Base-by-base conservation (phyloP, 139 green algal species). In the Micromonas commoda region DNA sequence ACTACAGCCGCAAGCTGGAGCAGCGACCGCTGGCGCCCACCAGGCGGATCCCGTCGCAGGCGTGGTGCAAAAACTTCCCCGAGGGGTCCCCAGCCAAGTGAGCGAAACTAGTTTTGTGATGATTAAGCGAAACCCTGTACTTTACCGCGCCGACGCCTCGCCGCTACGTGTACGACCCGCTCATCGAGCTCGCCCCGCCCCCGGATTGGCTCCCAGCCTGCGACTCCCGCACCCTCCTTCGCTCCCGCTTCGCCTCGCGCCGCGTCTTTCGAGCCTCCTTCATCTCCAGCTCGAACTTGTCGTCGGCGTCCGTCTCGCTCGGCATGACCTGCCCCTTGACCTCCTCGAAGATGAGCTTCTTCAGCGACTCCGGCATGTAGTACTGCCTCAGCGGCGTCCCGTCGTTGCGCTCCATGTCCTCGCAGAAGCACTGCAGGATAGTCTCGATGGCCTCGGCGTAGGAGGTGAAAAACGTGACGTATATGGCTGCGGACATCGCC, bases 371-470 rank as follows among this genome's bases (percentile, higher is more conserved):
- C 13, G 63, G 63, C 63, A 69, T 69, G 63, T 69, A 69, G 16
- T 69, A 69, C 63, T 9, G 63, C 63, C 63, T 9, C 16, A 9
- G 6, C 63, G 21, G 16, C 13, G 9, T 69, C 13, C 63, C 63
- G 63, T 69, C 63, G 63, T 69, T 69, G 63, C 63, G 63, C 63
- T 69, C 63, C 26, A 6, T 37, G 63, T 69, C 63, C 63, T 69
- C 63, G 26, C 26, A 32, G 63, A 69, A 69, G 63, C 63, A 69
- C 63, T 69, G 63, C 63, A 69, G 9, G 63, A 69, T 9, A 5
- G 63, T 69, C 63, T 69, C 63, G 9, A 69, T 69, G 9, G 63
- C 63, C 26, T 32, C 28, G 63, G 26, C 16, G 63, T 29, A 69
- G 13, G 28, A 9, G 63, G 16, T 13, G 28, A 69, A 9, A 19